Percentiles rank a stretch among this genome's conserved stretches.
Conservation (phyloP, 257 asterid genomes). For the Vinca minor region DNA sequence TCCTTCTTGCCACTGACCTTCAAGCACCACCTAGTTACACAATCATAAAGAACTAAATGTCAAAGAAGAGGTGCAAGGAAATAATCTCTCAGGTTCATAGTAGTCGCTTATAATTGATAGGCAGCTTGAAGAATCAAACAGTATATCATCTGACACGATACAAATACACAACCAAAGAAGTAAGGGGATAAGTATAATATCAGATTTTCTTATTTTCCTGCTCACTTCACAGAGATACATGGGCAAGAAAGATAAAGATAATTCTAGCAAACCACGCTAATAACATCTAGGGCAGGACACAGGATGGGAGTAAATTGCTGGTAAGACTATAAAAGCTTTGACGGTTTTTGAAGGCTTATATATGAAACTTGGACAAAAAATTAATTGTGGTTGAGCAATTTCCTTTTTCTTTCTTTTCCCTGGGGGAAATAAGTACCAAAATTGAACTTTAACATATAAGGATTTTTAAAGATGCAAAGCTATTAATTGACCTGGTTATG, state of each 20-base stretch:
- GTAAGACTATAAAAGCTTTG: background rate
- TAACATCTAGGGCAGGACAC: background rate
- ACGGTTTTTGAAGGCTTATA: too few relatives aligned
- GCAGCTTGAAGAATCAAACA: background rate
- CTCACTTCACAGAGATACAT: too few relatives aligned
- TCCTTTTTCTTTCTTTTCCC: background rate
- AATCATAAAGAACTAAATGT: background rate
- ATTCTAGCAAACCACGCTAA: background rate
- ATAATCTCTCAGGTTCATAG: background rate
- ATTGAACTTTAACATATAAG: too few relatives aligned
- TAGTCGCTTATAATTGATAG: background rate
- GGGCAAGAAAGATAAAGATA: background rate
- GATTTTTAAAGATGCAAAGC: too few relatives aligned
- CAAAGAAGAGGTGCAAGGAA: background rate
- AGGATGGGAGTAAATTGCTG: background rate
- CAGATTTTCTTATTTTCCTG: background rate
- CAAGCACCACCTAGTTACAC: conserved; percentile 73
- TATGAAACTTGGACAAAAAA: background rate
- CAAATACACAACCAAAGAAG: too few relatives aligned
- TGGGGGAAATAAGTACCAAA: too few relatives aligned
- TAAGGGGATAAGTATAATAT: background rate
- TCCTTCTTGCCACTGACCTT: conserved; percentile 90
- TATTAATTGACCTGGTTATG: too few relatives aligned
- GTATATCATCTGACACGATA: too few relatives aligned
- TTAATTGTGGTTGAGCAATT: background rate